Conservation (phyloP, 1,139 yeast species). For the Arxiozyma heterogenica region DNA sequence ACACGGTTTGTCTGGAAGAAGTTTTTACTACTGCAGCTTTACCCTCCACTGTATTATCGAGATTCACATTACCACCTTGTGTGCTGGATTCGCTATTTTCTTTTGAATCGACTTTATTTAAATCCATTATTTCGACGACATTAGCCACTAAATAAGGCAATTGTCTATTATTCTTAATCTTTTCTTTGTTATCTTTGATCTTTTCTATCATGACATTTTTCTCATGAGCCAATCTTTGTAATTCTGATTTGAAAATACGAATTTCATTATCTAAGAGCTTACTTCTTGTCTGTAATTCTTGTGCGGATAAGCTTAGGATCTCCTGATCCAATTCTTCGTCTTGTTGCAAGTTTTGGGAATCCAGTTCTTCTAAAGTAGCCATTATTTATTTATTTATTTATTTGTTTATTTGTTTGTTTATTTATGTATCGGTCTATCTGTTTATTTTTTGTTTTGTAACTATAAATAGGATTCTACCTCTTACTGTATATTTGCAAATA, state of each 20-base stretch:
- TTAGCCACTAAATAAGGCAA: conserved; percentile 97
- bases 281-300: conserved; percentile 79
- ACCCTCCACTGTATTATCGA: conserved; percentile 88
- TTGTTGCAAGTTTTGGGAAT: conserved; percentile 37
- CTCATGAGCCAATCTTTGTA: conserved; percentile 84
- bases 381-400: conserved; percentile 26
- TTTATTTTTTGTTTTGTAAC: too few species aligned
- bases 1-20: conserved; percentile 94
- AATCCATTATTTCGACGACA: conserved; percentile 86
- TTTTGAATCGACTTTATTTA: conserved; percentile 73
- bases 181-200: conserved; percentile 92
- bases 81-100: conserved; percentile 45
- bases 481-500: too few species aligned
- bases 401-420: not conserved
- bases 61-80: conserved; percentile 92
- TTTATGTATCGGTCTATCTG: too few species aligned
- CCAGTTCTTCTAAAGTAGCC: conserved; percentile 67
- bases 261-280: conserved; percentile 89
- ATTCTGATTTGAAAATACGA: conserved; percentile 88
- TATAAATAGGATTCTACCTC: too few species aligned
- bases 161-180: conserved; percentile 90
- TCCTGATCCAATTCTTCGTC: conserved; percentile 67
- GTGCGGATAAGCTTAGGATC: conserved; percentile 65
- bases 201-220: conserved; percentile 87
- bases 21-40: conserved; percentile 97